phyloP scores from a whole-genome alignment of 805 yeast genomes.

The Cyberlindnera petersonii region DNA sequence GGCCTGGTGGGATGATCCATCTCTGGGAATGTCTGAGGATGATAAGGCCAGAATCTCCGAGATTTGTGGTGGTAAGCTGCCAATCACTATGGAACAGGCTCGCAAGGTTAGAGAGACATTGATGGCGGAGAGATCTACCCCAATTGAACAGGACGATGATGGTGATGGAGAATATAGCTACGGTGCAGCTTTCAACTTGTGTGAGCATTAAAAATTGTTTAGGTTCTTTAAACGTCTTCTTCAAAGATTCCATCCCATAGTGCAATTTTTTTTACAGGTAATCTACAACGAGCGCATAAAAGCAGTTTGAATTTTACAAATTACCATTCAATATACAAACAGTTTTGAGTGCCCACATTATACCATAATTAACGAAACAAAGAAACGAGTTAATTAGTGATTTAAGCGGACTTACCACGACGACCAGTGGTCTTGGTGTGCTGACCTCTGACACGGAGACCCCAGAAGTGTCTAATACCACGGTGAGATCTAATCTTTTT shows the following conservation, averaged over 20 bases:
- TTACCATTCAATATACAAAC: constrained; percentile 19
- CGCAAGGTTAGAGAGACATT: constrained; percentile 3
- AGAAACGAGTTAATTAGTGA: constrained; percentile 5
- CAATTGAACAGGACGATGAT: constrained; percentile 1
- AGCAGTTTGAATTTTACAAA: constrained; percentile 6
- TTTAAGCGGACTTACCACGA: constrained; percentile 52
- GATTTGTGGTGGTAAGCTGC: constrained; percentile 3
- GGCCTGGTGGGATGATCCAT: constrained; percentile 9
- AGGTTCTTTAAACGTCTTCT: not conserved
- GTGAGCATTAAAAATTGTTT: too few species aligned
- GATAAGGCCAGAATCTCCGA: constrained; percentile 1
- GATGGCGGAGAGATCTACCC: constrained; percentile 9
- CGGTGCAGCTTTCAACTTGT: too few species aligned
- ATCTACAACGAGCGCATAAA: not conserved
- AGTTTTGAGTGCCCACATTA: constrained; percentile 9
- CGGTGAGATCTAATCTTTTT: constrained; percentile 99
- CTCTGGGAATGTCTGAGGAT: not conserved
- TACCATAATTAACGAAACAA: constrained; percentile 5
- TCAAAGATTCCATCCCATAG: too few species aligned
- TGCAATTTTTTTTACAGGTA: not conserved
- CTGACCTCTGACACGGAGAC: constrained; percentile 99
- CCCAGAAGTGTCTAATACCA: constrained; percentile 99
- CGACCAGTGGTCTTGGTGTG: constrained; percentile 99
- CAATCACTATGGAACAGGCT: constrained; percentile 4
- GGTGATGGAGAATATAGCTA: too few species aligned